These are phyloP conservation scores for Rutstroemia sp. DNA, from an alignment of 2,329 filamentous ascomycete genomes.

Conservation along the genomic window DNA sequence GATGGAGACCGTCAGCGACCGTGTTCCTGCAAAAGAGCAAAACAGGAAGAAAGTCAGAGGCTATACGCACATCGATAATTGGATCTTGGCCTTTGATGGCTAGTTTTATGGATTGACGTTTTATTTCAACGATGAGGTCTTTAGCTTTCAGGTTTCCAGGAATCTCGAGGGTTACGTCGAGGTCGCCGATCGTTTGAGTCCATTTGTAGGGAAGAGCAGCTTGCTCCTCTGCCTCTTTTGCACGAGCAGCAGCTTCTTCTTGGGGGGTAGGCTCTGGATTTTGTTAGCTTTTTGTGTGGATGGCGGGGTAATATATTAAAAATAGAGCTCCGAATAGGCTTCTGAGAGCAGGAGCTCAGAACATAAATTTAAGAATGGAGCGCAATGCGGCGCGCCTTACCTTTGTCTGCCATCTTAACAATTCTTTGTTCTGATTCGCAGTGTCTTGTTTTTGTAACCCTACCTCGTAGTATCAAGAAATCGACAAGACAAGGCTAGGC, in stretches of 20 bases:
- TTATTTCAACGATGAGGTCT: conserved; percentile 78
- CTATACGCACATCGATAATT: conserved; percentile 61
- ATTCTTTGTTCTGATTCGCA: conserved; percentile 10
- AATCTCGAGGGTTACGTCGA: conserved; percentile 72
- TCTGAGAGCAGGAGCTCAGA: not conserved
- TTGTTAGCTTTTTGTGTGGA: conserved; percentile 2
- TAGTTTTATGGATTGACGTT: conserved; percentile 69
- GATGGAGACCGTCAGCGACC: not conserved
- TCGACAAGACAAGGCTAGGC: not conserved
- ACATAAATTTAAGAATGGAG: not conserved
- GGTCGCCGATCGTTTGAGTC: conserved; percentile 84
- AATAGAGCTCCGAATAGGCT: not conserved
- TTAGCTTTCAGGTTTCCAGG: conserved; percentile 76
- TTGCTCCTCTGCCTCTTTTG: conserved; percentile 80
- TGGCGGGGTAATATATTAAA: conserved; percentile 5
- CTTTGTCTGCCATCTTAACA: conserved; percentile 22
- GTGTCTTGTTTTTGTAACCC: not conserved
- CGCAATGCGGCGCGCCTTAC: conserved; percentile 4
- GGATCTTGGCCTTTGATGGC: conserved; percentile 84
- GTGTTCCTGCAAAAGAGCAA: too few relatives aligned
- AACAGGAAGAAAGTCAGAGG: not conserved
- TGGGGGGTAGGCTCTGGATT: conserved; percentile 25
- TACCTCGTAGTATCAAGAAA: not conserved
- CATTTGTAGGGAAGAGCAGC: conserved; percentile 92
- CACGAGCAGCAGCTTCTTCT: conserved; percentile 54